phyloP scores from a whole-genome alignment of 306 rosid species.

The Luffa aegyptiaca region DNA sequence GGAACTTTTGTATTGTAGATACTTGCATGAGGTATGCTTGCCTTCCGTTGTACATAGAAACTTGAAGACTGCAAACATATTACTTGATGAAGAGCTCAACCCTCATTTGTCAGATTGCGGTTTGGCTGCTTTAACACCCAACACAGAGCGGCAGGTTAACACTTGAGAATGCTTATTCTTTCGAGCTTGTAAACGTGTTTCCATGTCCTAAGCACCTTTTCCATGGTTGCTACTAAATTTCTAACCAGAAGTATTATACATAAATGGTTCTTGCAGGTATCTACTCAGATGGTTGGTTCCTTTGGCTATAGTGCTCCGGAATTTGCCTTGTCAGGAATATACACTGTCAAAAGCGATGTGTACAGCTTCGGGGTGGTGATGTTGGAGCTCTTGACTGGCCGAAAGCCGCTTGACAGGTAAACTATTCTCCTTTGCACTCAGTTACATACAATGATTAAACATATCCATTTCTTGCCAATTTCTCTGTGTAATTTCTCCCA shows the following conservation, averaged over 20 bases:
- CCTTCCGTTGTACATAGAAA: slow-evolving; percentile 96
- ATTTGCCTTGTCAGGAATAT: slow-evolving; percentile 82
- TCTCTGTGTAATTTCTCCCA: slow-evolving; percentile 3
- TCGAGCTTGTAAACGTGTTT: neutral
- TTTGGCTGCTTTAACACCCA: slow-evolving; percentile 63
- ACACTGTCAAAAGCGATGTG: slow-evolving; percentile 95
- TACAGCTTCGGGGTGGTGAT: slow-evolving; percentile 99
- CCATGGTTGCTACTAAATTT: neutral
- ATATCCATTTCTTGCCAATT: neutral
- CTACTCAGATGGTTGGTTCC: slow-evolving; percentile 93
- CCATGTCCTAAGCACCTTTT: neutral
- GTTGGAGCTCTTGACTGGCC: slow-evolving; percentile 90
- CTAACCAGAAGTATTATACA: neutral
- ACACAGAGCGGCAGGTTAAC: slow-evolving; percentile 58
- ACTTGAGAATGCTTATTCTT: neutral
- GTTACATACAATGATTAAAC: neutral
- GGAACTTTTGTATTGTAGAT: slow-evolving; percentile 39
- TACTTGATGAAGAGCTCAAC: slow-evolving; percentile 90
- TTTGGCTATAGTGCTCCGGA: slow-evolving; percentile 99
- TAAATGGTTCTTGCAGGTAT: slow-evolving; percentile 47
- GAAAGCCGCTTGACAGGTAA: slow-evolving; percentile 94
- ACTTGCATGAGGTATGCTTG: slow-evolving; percentile 96
- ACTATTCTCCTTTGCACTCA: neutral
- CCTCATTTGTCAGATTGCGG: slow-evolving; percentile 77
- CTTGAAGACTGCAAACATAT: slow-evolving; percentile 90